Evolutionary conservation across 2,329 filamentous ascomycete genomes (phyloP), one percentile per base, ranked within the genome.

Genomic region (Tolypocladium inflatum): DNA sequence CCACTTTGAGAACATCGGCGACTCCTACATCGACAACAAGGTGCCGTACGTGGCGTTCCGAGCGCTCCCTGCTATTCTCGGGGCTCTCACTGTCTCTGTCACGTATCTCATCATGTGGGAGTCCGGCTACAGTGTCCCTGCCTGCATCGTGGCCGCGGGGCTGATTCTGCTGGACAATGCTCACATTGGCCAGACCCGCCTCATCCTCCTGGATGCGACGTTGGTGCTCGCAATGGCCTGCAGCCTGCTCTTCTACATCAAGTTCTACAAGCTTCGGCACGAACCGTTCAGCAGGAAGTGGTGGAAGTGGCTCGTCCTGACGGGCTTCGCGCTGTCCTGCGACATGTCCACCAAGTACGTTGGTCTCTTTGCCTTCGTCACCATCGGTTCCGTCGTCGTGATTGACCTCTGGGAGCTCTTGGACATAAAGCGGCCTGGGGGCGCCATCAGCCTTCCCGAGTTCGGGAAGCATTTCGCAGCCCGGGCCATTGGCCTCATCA

Each of bases 31-130:
- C 67, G 83, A 87, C 60, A 97, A 99, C 81, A 94, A 95, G 71
- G 92, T 99, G 48, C 94, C 94, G 42, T 99, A 99, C 73, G 89
- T 99, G 62, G 92, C 94, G 61, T 96, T 95, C 78, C 90, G 94
- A 66, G 89, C 92, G 52, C 84, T 99, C 79, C 94, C 94, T 48
- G 94, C 94, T 60, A 84, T 94, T 55, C 85, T 97, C 65, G 94
- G 94, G 64, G 88, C 94, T 58, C 78, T 99, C 65, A 99, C 94
- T 13, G 91, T 99, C 55, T 89, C 92, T n/a, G 89, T 93, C 54
- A 87, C 90, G 58, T 99, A 96, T 74, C 77, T 96, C 71, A 99
- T 96, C 74, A 99, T 99, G 94, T 99, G 94, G 94, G 94, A 99
- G 76, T 97, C 94, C 55, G 94, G 92, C 62, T 99, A 99, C 76